Conservation (phyloP, 1,139 yeast species). For the Sugiyamaella xylanicola region DNA sequence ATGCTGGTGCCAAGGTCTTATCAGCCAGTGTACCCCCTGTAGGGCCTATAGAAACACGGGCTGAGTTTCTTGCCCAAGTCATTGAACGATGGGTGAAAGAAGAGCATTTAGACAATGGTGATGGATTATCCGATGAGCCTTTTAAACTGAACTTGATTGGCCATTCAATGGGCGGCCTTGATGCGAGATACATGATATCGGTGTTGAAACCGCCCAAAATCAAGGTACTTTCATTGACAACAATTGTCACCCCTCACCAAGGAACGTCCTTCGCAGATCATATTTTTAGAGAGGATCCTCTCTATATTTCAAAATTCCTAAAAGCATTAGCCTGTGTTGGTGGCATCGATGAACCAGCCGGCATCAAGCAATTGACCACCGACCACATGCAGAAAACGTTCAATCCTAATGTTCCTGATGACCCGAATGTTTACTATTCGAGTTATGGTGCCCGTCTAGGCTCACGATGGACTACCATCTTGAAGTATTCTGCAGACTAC, state of each 20-base stretch:
- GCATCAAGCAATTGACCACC: constrained; percentile 54
- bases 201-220: constrained; percentile 45
- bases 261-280: constrained; percentile 83
- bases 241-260: constrained; percentile 84
- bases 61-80: constrained; percentile 56
- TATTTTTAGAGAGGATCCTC: constrained; percentile 18
- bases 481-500: constrained; percentile 63
- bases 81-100: constrained; percentile 49
- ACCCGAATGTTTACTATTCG: constrained; percentile 67
- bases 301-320: constrained; percentile 19
- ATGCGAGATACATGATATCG: constrained; percentile 73
- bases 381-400: constrained; percentile 51
- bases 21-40: constrained; percentile 83
- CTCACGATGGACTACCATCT: constrained; percentile 65
- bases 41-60: constrained; percentile 72
- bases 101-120: constrained; percentile 20
- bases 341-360: constrained; percentile 31
- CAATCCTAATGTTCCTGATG: constrained; percentile 55
- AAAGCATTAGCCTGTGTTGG: constrained; percentile 19
- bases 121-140: constrained; percentile 18
- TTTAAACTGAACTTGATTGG: constrained; percentile 64
- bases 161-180: constrained; percentile 97
- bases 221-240: constrained; percentile 61
- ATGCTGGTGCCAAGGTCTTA: constrained; percentile 66
- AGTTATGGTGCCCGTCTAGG: constrained; percentile 78